These are phyloP conservation scores for Fraxinus cuspidata DNA, from an alignment of 257 asterid genomes.

Conservation along the genomic window DNA sequence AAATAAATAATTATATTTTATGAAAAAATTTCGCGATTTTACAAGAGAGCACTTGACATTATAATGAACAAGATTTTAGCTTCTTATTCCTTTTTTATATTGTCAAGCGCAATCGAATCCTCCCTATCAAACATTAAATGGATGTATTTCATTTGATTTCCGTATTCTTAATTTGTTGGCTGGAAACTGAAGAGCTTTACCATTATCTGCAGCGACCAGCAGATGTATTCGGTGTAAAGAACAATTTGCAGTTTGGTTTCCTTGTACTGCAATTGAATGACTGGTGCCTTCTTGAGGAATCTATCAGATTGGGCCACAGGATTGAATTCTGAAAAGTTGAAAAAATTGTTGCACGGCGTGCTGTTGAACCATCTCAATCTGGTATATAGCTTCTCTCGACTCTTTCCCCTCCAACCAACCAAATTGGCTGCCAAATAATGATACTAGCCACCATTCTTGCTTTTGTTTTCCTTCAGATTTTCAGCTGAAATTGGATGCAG, in stretches of 20 bases:
- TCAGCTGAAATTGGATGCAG: constrained; percentile 85
- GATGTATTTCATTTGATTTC: neutral
- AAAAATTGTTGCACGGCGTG: constrained; percentile 56
- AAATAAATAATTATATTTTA: no score
- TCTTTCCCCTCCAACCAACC: constrained; percentile 5
- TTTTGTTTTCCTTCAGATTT: constrained; percentile 8
- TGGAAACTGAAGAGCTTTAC: constrained; percentile 19
- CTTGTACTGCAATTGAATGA: constrained; percentile 72
- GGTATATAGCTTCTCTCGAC: constrained; percentile 39
- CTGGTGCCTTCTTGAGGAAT: constrained; percentile 84
- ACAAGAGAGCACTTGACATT: neutral
- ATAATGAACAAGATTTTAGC: neutral
- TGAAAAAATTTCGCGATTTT: no score
- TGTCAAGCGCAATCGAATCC: neutral
- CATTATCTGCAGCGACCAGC: constrained; percentile 65
- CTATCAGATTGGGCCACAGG: constrained; percentile 76
- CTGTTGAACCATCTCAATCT: constrained; percentile 68
- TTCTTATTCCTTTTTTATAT: neutral
- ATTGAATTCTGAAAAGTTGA: constrained; percentile 71
- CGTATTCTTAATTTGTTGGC: neutral
- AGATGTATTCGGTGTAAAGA: constrained; percentile 72
- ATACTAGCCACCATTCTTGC: constrained; percentile 5
- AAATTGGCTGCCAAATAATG: neutral
- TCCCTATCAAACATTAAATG: neutral
- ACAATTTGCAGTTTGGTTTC: constrained; percentile 85